Base-by-base conservation (phyloP, 2,329 filamentous ascomycete genomes). In the Samsoniella hepiali region DNA sequence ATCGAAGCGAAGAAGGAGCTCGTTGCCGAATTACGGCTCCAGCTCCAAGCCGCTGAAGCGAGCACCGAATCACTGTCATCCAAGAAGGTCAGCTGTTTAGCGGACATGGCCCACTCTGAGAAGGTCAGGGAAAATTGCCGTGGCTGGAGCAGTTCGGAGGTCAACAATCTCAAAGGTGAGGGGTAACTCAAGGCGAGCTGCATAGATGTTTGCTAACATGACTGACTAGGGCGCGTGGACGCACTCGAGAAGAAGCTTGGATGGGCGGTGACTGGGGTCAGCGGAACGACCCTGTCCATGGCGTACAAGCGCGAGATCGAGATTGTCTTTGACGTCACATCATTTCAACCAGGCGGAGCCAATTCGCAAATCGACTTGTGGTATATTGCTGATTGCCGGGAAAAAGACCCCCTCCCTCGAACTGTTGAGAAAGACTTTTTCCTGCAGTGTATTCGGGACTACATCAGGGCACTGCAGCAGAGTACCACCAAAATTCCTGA, bases 111-210 rank as follows among this genome's bases (percentile, higher is more conserved):
- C 64, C 88, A 92, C 70, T 91, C 93, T 0, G 93, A 97, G 74
- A 88, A 87, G 67, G 82, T 96, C 32, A 86, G 91, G 66, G 93
- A 97, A 73, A 91, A 96, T 70, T 96, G 90, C 73, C 87, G 93
- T 60, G 93, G 94, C 45, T 97, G 93, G 89, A 94, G 89, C 63
- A 86, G 88, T 59, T 88, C 84, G 34, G 95, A 98, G 76, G 91
- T 98, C 67, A 84, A 84, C 67, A 79, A 81, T 45, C 80, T 96
- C n/a, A 93, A 93, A 83, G 84, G 90, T 91, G 82, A 36, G 72
- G 53, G 40, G 29, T 54, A 44, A 42, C 22, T 10, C 40, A 38
- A 36, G 40, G 31, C 31, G 29, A 55, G 29, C n/a, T 36, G 29
- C 40, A 40, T 44, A 27, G 1, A 47, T 55, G 17, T 63, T 64